Percentiles rank a stretch among this genome's conserved stretches.
Conservation (phyloP, 192 early-diverging fungal species). For the Entomortierella beljakovae region DNA sequence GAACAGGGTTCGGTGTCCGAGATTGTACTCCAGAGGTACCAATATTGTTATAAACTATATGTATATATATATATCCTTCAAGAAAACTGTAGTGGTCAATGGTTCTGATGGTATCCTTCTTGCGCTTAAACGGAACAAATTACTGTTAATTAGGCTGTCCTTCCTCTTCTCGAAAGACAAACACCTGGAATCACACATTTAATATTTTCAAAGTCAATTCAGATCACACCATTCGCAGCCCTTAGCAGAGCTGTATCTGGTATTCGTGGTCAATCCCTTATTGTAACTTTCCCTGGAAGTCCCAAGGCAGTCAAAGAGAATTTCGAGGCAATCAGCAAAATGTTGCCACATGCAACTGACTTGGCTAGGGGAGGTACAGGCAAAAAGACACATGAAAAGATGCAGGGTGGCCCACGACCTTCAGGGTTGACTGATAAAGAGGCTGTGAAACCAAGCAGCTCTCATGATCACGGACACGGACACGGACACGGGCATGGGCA, state of each 20-base stretch:
- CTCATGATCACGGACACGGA: constrained; percentile 59
- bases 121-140: neutral
- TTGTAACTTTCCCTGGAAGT: constrained; percentile 93
- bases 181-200: constrained; percentile 83
- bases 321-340: constrained; percentile 73
- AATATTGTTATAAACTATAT: neutral
- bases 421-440: constrained; percentile 3
- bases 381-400: constrained; percentile 64
- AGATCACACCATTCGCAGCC: constrained; percentile 91
- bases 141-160: constrained; percentile 66
- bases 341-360: constrained; percentile 89
- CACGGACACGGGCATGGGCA: constrained; percentile 55
- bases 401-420: constrained; percentile 52
- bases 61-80: too few relatives aligned
- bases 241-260: constrained; percentile 84
- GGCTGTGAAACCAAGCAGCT: neutral
- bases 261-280: constrained; percentile 66
- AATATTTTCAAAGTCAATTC: constrained; percentile 80
- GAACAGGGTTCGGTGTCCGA: constrained; percentile 90
- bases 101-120: too few relatives aligned
- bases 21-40: constrained; percentile 90
- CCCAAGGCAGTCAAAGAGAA: constrained; percentile 89
- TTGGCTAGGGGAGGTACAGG: constrained; percentile 69
- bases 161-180: constrained; percentile 73
- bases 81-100: too few relatives aligned